phyloP scores from a whole-genome alignment of 768 basidiomycete genomes.

The Boletus edulis region DNA sequence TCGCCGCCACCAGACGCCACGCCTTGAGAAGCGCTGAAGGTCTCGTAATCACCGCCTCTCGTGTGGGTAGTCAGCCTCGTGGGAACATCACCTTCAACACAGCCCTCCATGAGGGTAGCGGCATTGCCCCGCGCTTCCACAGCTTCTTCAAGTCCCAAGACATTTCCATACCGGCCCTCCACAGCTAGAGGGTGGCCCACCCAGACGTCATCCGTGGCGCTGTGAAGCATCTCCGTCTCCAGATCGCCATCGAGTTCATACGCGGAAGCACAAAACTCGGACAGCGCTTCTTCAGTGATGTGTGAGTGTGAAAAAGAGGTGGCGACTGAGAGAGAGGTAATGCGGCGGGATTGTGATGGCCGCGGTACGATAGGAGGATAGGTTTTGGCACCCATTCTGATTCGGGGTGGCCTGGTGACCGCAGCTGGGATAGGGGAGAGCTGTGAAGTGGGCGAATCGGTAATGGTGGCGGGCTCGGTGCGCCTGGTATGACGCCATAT shows the following conservation, averaged over 20 bases:
- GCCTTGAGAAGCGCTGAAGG: background rate
- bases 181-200: conserved; percentile 7
- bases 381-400: background rate
- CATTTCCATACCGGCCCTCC: conserved; percentile 3
- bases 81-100: conserved; percentile 6
- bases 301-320: conserved; percentile 24
- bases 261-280: conserved; percentile 18
- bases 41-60: conserved; percentile 15
- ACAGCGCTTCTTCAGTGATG: conserved; percentile 23
- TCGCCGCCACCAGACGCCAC: background rate
- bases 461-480: background rate
- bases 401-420: background rate
- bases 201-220: conserved; percentile 21
- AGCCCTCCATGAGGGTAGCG: background rate
- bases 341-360: conserved; percentile 14
- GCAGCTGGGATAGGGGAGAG: background rate
- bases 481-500: conserved; percentile 3
- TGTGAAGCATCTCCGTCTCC: conserved; percentile 25
- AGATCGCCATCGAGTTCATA: conserved; percentile 29
- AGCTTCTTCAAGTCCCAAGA: background rate
- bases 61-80: background rate
- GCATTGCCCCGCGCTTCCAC: conserved; percentile 2
- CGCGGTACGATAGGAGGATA: background rate
- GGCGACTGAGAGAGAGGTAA: conserved; percentile 20
- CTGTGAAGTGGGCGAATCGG: background rate